Conservation (phyloP, 2,329 filamentous ascomycete genomes). For the Colletotrichum australisinense region DNA sequence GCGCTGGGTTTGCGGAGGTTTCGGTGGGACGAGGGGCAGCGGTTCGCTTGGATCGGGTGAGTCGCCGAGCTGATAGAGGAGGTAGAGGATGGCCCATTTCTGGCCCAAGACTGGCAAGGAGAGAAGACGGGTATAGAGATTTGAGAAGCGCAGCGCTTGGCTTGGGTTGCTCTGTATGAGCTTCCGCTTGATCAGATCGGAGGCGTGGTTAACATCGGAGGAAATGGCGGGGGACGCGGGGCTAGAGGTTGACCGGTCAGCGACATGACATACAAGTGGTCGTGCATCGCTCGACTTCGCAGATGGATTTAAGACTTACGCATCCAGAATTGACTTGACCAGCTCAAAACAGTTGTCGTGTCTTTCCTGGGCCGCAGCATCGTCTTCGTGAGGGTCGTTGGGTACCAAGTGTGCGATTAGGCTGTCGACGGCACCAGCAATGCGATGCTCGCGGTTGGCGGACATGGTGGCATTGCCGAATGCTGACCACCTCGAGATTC, state of each 20-base stretch:
- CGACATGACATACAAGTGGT: neutral
- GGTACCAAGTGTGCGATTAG: conserved; percentile 82
- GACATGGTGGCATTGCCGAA: conserved; percentile 37
- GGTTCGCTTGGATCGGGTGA: conserved; percentile 67
- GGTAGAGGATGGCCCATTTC: conserved; percentile 96
- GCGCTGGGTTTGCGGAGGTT: conserved; percentile 41
- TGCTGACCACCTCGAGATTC: conserved; percentile 1
- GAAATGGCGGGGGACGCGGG: conserved; percentile 66
- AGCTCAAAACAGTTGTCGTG: conserved; percentile 71
- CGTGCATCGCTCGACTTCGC: neutral
- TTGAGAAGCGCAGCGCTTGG: conserved; percentile 87
- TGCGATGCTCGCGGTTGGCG: conserved; percentile 64
- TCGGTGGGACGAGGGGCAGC: conserved; percentile 56
- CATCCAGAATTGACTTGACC: conserved; percentile 63
- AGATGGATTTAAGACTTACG: conserved; percentile 49
- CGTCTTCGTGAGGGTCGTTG: conserved; percentile 71
- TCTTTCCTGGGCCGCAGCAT: conserved; percentile 75
- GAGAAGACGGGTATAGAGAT: conserved; percentile 88
- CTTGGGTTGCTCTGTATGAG: conserved; percentile 82
- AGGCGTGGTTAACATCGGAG: conserved; percentile 88
- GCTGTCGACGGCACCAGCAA: conserved; percentile 83
- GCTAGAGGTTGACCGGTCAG: conserved; percentile 43
- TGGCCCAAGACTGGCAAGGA: conserved; percentile 93
- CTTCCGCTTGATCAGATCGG: conserved; percentile 90
- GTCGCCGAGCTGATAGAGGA: conserved; percentile 86